These are phyloP conservation scores for Penicillium fimorum DNA, from an alignment of 495 filamentous ascomycete species.

Conservation along the genomic window DNA sequence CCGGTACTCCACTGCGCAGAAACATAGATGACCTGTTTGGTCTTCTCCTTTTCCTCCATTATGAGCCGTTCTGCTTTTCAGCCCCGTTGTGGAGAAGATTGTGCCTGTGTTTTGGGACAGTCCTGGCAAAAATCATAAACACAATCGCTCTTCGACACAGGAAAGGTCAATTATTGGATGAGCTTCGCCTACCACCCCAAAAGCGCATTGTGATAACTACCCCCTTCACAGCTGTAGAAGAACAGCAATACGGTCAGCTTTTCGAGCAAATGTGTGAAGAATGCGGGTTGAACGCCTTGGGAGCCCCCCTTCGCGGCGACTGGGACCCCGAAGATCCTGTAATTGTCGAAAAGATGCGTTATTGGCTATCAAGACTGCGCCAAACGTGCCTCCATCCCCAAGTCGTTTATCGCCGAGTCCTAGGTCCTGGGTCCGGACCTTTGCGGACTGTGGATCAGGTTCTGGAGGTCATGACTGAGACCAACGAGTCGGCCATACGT, in stretches of 20 bases:
- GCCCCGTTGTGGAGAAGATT: slow-evolving; percentile 66
- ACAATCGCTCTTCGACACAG: slow-evolving; percentile 77
- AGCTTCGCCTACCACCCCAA: slow-evolving; percentile 67
- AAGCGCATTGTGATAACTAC: slow-evolving; percentile 83
- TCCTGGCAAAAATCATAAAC: slow-evolving; percentile 65
- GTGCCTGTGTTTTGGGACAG: slow-evolving; percentile 52
- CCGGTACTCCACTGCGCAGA: slow-evolving; percentile 83
- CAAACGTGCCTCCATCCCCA: slow-evolving; percentile 87
- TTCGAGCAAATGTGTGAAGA: slow-evolving; percentile 70
- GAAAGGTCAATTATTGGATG: slow-evolving; percentile 73
- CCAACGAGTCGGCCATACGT: slow-evolving; percentile 61
- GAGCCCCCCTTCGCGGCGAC: slow-evolving; percentile 54
- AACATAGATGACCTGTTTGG: slow-evolving; percentile 66
- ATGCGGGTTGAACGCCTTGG: slow-evolving; percentile 62
- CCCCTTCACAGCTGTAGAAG: slow-evolving; percentile 83
- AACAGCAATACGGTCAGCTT: slow-evolving; percentile 75
- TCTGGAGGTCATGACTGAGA: slow-evolving; percentile 83
- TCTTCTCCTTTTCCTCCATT: slow-evolving; percentile 76
- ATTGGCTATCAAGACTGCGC: slow-evolving; percentile 68
- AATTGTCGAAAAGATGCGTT: slow-evolving; percentile 64
- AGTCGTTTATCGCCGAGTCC: slow-evolving; percentile 64
- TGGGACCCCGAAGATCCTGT: slow-evolving; percentile 62
- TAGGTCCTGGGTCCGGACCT: slow-evolving; percentile 63
- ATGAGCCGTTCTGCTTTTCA: slow-evolving; percentile 67
- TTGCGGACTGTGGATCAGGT: slow-evolving; percentile 81